Evolutionary conservation across 805 yeast species (phyloP).

Genomic region (Wickerhamomyces kurtzmanii): DNA sequence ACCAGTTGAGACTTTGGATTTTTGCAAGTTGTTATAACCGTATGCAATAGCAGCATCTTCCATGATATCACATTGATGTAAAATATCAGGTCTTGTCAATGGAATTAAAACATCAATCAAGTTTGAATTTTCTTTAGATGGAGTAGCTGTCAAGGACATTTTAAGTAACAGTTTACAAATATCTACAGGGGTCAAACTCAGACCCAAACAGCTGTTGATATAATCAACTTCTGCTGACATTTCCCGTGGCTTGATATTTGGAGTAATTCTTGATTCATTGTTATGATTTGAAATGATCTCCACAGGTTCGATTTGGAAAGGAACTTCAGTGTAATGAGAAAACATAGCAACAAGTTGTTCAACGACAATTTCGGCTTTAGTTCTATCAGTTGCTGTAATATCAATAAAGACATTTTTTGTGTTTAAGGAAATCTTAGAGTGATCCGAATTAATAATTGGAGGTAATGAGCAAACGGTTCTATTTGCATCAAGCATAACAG

Average conservation of each 20-base stretch:
- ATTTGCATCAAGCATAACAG: conserved; percentile 75
- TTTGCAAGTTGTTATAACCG: conserved; percentile 83
- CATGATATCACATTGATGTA: conserved; percentile 97
- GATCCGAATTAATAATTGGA: conserved; percentile 91
- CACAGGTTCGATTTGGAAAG: conserved; percentile 87
- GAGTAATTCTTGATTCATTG: conserved; percentile 63
- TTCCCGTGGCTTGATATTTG: conserved; percentile 57
- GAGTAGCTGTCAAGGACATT: conserved; percentile 69
- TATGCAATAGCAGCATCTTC: conserved; percentile 97
- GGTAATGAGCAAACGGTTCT: conserved; percentile 86
- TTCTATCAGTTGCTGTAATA: conserved; percentile 88
- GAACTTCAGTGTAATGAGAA: conserved; percentile 71
- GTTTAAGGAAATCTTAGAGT: conserved; percentile 74
- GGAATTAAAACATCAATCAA: conserved; percentile 52
- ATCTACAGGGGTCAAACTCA: conserved; percentile 57
- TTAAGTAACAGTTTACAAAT: conserved; percentile 59
- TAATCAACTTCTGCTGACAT: conserved; percentile 71
- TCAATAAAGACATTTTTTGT: conserved; percentile 89
- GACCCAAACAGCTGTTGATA: conserved; percentile 90
- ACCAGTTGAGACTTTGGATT: conserved; percentile 68
- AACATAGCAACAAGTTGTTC: conserved; percentile 95
- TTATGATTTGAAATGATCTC: conserved; percentile 78
- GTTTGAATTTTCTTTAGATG: conserved; percentile 34
- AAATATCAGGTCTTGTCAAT: conserved; percentile 88
- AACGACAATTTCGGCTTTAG: conserved; percentile 89